A percentile compares a stretch with the other conserved stretches of the same genome.
Conservation (phyloP, 805 yeast species). For the Kuraishia capsulata region DNA sequence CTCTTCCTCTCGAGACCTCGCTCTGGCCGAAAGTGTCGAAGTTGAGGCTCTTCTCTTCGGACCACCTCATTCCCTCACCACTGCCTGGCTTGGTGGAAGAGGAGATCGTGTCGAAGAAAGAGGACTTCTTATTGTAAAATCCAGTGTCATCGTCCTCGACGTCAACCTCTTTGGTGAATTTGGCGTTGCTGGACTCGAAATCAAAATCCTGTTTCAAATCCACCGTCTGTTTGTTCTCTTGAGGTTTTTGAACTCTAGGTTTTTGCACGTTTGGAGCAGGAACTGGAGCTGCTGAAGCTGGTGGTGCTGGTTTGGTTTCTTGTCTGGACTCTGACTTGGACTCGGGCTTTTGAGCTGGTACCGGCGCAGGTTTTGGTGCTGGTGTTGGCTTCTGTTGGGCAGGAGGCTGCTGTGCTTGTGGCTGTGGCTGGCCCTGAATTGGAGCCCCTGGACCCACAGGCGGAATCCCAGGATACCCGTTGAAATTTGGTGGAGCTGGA, state of each 20-base stretch:
- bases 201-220: conserved; percentile 47
- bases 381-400: conserved; percentile 6
- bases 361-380: background rate
- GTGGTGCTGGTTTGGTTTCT: background rate
- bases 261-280: background rate
- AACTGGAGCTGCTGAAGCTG: background rate
- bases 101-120: conserved; percentile 84
- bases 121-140: conserved; percentile 69
- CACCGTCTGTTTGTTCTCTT: background rate
- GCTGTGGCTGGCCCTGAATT: conserved; percentile 4
- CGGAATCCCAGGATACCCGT: conserved; percentile 1
- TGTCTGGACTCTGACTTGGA: too few relatives aligned
- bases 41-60: conserved; percentile 64
- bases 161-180: conserved; percentile 43
- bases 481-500: conserved; percentile 14
- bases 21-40: conserved; percentile 80
- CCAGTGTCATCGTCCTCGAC: conserved; percentile 19
- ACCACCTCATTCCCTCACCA: conserved; percentile 45
- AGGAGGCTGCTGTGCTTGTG: conserved; percentile 11
- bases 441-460: conserved; percentile 8
- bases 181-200: conserved; percentile 66
- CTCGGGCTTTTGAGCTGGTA: background rate
- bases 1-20: conserved; percentile 32
- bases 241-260: conserved; percentile 1
- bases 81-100: conserved; percentile 44